Evolutionary conservation across 2,329 filamentous ascomycete genomes (phyloP).

Genomic region (Hymenoscyphus scutula): DNA sequence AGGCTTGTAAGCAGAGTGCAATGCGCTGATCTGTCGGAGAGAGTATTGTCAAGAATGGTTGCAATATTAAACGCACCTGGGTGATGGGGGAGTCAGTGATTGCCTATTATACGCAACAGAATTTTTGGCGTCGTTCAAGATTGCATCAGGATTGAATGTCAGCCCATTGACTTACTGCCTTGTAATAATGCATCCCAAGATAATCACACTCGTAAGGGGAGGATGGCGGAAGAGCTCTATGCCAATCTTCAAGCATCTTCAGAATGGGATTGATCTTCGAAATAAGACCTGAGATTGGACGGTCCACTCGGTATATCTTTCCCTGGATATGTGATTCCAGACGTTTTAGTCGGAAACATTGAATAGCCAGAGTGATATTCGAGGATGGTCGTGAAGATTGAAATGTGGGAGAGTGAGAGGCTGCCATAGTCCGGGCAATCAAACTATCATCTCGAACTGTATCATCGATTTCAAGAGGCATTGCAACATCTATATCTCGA

Average conservation of each 20-base stretch:
- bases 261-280: slow-evolving; percentile 48
- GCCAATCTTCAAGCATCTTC: slow-evolving; percentile 47
- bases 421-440: slow-evolving; percentile 31
- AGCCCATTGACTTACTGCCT: no score
- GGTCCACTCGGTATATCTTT: slow-evolving; percentile 51
- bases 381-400: slow-evolving; percentile 35
- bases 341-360: slow-evolving; percentile 45
- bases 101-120: no score
- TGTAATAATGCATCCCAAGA: slow-evolving; percentile 49
- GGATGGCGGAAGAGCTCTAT: slow-evolving; percentile 36
- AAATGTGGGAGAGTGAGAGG: slow-evolving; percentile 35
- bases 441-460: slow-evolving; percentile 38
- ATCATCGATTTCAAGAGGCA: slow-evolving; percentile 46
- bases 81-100: no score
- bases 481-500: slow-evolving; percentile 48
- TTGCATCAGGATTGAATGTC: no score
- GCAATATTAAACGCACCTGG: slow-evolving; percentile 49
- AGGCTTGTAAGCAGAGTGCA: slow-evolving; percentile 41
- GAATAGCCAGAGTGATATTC: slow-evolving; percentile 43
- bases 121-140: no score
- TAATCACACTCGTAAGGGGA: slow-evolving; percentile 43
- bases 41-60: slow-evolving; percentile 49
- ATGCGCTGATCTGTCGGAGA: slow-evolving; percentile 47
- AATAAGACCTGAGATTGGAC: slow-evolving; percentile 43
- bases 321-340: slow-evolving; percentile 50